phyloP scores from a whole-genome alignment of 805 yeast species.

The Ogataea glucozyma region DNA sequence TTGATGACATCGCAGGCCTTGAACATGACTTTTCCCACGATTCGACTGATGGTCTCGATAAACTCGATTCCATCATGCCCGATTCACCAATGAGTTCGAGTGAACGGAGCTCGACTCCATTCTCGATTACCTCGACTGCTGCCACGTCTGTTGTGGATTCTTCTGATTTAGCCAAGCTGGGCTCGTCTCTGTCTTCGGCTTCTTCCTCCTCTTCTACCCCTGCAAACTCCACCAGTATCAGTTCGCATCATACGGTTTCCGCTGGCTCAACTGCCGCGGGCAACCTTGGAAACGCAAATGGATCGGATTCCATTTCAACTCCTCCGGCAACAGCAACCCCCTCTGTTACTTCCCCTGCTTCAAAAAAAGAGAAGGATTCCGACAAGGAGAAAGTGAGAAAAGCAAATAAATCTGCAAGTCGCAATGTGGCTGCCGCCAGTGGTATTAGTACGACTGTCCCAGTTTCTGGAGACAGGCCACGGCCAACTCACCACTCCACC shows the following conservation, averaged over 20 bases:
- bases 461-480: constrained; percentile 73
- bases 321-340: constrained; percentile 16
- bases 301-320: constrained; percentile 9
- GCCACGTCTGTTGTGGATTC: constrained; percentile 32
- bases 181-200: constrained; percentile 14
- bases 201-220: constrained; percentile 11
- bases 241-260: constrained; percentile 1
- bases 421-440: constrained; percentile 57
- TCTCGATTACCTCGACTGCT: constrained; percentile 40
- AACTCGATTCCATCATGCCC: constrained; percentile 23
- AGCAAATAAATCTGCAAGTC: constrained; percentile 31
- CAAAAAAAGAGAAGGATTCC: constrained; percentile 22
- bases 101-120: constrained; percentile 42
- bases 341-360: constrained; percentile 19
- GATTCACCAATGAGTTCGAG: constrained; percentile 35
- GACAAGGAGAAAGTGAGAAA: constrained; percentile 31
- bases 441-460: constrained; percentile 80
- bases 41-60: constrained; percentile 8
- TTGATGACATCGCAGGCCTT: constrained; percentile 4
- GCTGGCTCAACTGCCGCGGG: background rate
- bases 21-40: constrained; percentile 1
- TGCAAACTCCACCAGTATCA: constrained; percentile 13
- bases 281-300: background rate
- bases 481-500: constrained; percentile 65
- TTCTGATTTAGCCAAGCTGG: constrained; percentile 19